Base-by-base conservation (phyloP, 2,329 filamentous ascomycete species). In the Colletotrichum gigasporum region DNA sequence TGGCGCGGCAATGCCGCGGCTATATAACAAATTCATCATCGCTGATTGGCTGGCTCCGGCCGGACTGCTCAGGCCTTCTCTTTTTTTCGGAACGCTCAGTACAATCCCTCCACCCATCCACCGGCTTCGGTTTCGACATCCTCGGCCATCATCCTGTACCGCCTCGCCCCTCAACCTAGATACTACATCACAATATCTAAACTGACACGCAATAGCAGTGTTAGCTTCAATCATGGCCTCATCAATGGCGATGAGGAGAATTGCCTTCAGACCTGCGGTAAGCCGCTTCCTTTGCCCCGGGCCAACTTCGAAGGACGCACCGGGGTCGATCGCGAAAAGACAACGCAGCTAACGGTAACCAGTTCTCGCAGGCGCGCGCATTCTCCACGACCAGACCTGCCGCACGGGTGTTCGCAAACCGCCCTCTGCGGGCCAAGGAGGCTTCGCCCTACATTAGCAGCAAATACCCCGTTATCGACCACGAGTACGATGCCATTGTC, bases 401-500 rank as follows among this genome's bases (percentile, higher is more conserved):
- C 73, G 92, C 93, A 75, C 90, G 91, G 78, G 92, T 98, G 77
- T 92, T 97, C 78, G 90, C 91, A 73, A 95, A 91, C 80, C 88
- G 90, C 71, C 92, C 93, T 70, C 86, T 98, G 70, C 90, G 94
- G 79, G 96, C 95, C 62, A 97, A 96, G 85, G 94, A 97, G 84
- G 94, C 94, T 30, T 92, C 92, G 68, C 90, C 92, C 48, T 92
- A 93, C 76, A 87, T 97, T 73, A 92, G 90, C 80, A 90, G 86
- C 80, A 96, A 97, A 82, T 98, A 99, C 80, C 92, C 94, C 52
- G 92, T 99, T 73, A 94, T 99, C 79, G 96, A 98, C 79, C 96
- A 99, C 82, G 94, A 98, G 82, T 98, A 97, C 82, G 96, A 98
- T 91, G 95, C 95, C 67, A 86, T 99, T 72, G 96, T 99, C 66